Conservation (phyloP, 371 early-diverging fungal species). For the Mortierella sp. region DNA sequence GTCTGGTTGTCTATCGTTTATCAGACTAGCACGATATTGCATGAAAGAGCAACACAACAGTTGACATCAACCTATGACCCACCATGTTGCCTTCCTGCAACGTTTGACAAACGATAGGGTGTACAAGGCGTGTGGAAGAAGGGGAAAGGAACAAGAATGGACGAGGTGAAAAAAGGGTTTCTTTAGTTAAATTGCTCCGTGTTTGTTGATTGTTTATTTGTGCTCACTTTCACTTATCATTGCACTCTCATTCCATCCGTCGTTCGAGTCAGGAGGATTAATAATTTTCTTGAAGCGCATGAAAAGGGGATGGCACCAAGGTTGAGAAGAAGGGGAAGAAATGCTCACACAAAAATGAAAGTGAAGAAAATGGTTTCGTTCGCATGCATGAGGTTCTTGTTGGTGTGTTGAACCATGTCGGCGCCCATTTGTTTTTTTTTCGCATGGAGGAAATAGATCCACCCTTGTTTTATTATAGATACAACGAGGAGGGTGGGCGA, state of each 20-base stretch:
- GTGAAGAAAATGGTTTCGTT: background rate
- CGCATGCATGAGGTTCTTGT: background rate
- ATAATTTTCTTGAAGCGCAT: background rate
- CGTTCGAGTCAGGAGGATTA: background rate
- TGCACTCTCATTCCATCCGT: no score
- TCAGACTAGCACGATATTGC: background rate
- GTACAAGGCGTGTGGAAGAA: no score
- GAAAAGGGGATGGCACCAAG: background rate
- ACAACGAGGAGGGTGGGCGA: no score
- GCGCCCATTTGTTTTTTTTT: background rate
- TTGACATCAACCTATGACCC: background rate
- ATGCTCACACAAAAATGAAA: background rate
- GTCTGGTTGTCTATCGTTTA: background rate
- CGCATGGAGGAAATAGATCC: background rate
- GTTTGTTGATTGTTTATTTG: no score
- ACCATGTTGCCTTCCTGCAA: background rate
- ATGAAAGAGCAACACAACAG: background rate
- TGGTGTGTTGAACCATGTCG: background rate
- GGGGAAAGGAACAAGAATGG: no score
- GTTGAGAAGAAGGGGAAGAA: background rate
- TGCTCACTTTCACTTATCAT: no score
- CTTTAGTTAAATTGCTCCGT: no score
- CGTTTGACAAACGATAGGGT: background rate
- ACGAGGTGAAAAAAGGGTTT: no score
- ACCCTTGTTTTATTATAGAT: background rate